phyloP scores from a whole-genome alignment of 495 filamentous ascomycete species.

The Beverwykella pulmonaria region DNA sequence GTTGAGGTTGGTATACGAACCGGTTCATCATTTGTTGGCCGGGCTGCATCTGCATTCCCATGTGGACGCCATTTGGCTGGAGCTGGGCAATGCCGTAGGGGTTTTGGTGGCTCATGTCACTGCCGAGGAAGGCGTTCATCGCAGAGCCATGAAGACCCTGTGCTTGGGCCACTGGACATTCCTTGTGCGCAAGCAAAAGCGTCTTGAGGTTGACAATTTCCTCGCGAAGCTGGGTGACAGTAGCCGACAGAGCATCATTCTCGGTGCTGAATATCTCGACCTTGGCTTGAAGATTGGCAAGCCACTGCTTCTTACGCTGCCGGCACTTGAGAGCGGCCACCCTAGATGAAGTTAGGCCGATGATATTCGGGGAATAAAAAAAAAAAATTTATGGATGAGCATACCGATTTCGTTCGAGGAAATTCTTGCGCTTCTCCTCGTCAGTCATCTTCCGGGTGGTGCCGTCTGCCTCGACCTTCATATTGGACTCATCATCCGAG shows the following conservation, averaged over 20 bases:
- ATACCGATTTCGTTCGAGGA: slow-evolving; percentile 93
- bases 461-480: slow-evolving; percentile 36
- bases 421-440: slow-evolving; percentile 98
- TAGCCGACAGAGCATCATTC: slow-evolving; percentile 83
- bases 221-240: slow-evolving; percentile 82
- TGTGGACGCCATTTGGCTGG: slow-evolving; percentile 37
- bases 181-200: slow-evolving; percentile 89
- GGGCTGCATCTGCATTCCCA: slow-evolving; percentile 35
- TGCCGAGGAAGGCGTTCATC: slow-evolving; percentile 63
- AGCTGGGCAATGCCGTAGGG: slow-evolving; percentile 71
- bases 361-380: neutral
- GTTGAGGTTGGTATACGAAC: slow-evolving; percentile 19
- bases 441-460: slow-evolving; percentile 91
- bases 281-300: slow-evolving; percentile 91
- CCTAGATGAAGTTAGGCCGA: slow-evolving; percentile 51
- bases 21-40: slow-evolving; percentile 36
- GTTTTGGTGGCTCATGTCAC: slow-evolving; percentile 57
- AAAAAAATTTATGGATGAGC: slow-evolving; percentile 41
- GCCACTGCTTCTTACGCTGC: slow-evolving; percentile 98
- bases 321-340: slow-evolving; percentile 96
- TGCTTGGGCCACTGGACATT: slow-evolving; percentile 87
- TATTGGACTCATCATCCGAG: slow-evolving; percentile 51
- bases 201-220: slow-evolving; percentile 97
- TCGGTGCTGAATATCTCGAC: slow-evolving; percentile 89
- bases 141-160: slow-evolving; percentile 75